Conservation (phyloP, 2,329 filamentous ascomycete species). For the Aureobasidium subglaciale region DNA sequence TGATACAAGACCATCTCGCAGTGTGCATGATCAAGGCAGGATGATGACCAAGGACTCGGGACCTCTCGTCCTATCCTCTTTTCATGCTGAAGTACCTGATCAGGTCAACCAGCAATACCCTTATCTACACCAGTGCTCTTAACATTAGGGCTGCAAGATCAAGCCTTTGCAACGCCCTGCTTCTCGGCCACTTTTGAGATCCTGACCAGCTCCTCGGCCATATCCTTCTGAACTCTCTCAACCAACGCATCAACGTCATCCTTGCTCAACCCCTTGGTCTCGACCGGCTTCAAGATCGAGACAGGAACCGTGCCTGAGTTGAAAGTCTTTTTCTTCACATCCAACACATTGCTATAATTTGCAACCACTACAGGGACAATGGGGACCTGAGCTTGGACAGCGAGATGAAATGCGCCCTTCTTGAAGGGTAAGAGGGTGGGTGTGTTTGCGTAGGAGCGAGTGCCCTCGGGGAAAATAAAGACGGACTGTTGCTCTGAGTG, state of each 20-base stretch:
- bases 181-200: conserved; percentile 29
- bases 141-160: background rate
- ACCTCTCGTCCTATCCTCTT: too few species aligned
- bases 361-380: conserved; percentile 70
- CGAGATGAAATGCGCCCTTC: conserved; percentile 96
- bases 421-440: conserved; percentile 90
- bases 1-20: too few species aligned
- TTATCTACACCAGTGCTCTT: background rate
- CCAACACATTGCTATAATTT: conserved; percentile 43
- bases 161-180: conserved; percentile 2
- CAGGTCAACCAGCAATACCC: background rate
- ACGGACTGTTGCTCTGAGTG: conserved; percentile 58
- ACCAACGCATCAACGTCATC: conserved; percentile 73
- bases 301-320: conserved; percentile 49
- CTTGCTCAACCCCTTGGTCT: conserved; percentile 63
- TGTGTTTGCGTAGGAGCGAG: conserved; percentile 77
- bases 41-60: too few species aligned
- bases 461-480: conserved; percentile 88
- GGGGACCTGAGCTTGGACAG: conserved; percentile 86
- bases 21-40: too few species aligned
- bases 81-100: too few species aligned
- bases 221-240: conserved; percentile 60
- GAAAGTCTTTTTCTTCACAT: conserved; percentile 38
- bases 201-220: conserved; percentile 56
- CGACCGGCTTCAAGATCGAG: conserved; percentile 71